Evolutionary conservation across 140 eudicot genomes (phyloP), one percentile per base, ranked within the genome.

Genomic region (Oenanthe javanica): DNA sequence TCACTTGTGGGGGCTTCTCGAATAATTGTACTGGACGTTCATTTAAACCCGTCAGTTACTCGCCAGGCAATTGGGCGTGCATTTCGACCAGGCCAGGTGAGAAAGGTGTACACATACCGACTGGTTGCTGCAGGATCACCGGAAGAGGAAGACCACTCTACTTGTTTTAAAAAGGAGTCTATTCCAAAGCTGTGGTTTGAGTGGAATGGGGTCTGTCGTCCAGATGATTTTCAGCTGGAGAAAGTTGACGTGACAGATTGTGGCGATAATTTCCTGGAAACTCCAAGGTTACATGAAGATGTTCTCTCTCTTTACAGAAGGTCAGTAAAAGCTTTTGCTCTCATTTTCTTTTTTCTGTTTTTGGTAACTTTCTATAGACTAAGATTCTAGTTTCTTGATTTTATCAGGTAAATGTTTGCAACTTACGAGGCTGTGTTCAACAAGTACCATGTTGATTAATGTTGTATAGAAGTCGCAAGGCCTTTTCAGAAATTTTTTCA

Each of bases 1-100:
- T 91, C 98, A 8, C 96, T 93, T 73, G 97, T 91, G 38, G 98
- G 97, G 81, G 98, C 93, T 1, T 93, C 98, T 1, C 80, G 98
- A 16, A 80, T 78, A 88, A 23, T 82, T 88, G 97, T 97, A 40
- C 66, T 93, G 57, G 97, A 93, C 67, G 90, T 93, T 12, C 97
- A 87, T 80, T 45, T 87, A 25, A 90, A 93, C 81, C 98, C 97
- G 0, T 90, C 98, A 0, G 90, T 91, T 18, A 88, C 98, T 43
- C 91, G 96, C 36, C 98, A 93, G 83, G 98, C 52, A 61, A 83
- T 91, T 8, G 96, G 98, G 2, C 92, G 96, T 8, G 96, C 98
- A 5, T 93, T 93, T 79, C 75, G 98, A 71, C 97, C 96, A 0
- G 97, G 97, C 11, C 98, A 93, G 86, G 83, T 45, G 63, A 91